phyloP scores from a whole-genome alignment of 2,329 filamentous ascomycete species.

The Dothidotthia symphoricarpi region DNA sequence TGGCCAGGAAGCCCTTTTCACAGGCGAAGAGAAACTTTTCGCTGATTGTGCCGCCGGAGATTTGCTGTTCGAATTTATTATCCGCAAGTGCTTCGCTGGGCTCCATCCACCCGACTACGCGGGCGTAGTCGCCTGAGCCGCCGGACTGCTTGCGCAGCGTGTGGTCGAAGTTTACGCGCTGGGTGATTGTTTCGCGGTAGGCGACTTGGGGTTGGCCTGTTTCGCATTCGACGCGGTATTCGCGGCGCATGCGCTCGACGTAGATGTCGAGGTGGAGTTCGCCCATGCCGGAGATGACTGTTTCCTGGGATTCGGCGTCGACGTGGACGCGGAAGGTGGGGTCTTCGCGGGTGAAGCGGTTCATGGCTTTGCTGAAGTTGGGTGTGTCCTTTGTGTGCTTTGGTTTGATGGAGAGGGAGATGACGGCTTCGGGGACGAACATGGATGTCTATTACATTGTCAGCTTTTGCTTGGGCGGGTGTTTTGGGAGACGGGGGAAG shows the following conservation, averaged over 20 bases:
- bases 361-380: conserved; percentile 98
- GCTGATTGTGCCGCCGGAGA: conserved; percentile 84
- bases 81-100: conserved; percentile 70
- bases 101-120: conserved; percentile 88
- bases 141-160: conserved; percentile 93
- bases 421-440: conserved; percentile 97
- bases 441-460: conserved; percentile 65
- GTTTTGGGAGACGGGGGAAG: conserved; percentile 2
- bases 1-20: conserved; percentile 85
- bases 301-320: conserved; percentile 89
- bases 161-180: conserved; percentile 82
- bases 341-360: conserved; percentile 96
- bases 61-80: conserved; percentile 83
- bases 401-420: conserved; percentile 94
- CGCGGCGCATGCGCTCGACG: conserved; percentile 90
- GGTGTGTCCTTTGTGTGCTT: conserved; percentile 88
- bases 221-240: conserved; percentile 93
- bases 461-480: conserved; percentile 8
- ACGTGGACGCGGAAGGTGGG: conserved; percentile 95
- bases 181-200: conserved; percentile 89
- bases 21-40: conserved; percentile 96
- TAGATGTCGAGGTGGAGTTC: conserved; percentile 97
- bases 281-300: conserved; percentile 97
- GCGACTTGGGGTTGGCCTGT: conserved; percentile 97
- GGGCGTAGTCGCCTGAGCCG: conserved; percentile 91